phyloP scores from a whole-genome alignment of 176 grass and related monocot genomes.

The Carex kokanica region DNA sequence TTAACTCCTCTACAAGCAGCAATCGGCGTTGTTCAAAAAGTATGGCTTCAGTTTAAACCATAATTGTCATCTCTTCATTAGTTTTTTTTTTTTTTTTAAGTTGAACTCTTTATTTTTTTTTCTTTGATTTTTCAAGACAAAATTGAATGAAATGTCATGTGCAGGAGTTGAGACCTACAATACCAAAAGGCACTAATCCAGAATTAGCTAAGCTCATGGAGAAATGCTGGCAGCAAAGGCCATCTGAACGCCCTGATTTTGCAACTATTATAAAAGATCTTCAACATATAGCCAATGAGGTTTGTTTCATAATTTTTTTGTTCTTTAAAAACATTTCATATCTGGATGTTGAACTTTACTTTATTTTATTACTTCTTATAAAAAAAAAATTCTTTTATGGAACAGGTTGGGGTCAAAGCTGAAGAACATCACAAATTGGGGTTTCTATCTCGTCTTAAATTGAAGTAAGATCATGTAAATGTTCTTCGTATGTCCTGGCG shows the following conservation, averaged over 20 bases:
- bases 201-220: constrained; percentile 22
- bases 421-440: constrained; percentile 27
- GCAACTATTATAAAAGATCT: constrained; percentile 10
- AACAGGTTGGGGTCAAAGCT: constrained; percentile 11
- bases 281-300: constrained; percentile 23
- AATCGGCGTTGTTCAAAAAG: constrained; percentile 39
- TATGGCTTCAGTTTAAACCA: not conserved
- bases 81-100: not conserved
- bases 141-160: not conserved
- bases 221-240: constrained; percentile 35
- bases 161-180: constrained; percentile 29
- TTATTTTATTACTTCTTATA: not conserved
- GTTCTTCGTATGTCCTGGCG: not conserved
- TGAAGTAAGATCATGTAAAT: not conserved
- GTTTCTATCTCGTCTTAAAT: constrained; percentile 10
- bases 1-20: constrained; percentile 39
- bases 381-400: not conserved
- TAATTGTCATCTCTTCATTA: not conserved
- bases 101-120: not conserved
- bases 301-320: constrained; percentile 1
- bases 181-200: constrained; percentile 25
- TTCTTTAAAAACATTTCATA: not conserved
- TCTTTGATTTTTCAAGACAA: not conserved
- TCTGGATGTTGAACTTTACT: not conserved
- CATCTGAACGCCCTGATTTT: constrained; percentile 28